Conservation (phyloP, 495 filamentous ascomycete species). For the Aspergillus indologenus region DNA sequence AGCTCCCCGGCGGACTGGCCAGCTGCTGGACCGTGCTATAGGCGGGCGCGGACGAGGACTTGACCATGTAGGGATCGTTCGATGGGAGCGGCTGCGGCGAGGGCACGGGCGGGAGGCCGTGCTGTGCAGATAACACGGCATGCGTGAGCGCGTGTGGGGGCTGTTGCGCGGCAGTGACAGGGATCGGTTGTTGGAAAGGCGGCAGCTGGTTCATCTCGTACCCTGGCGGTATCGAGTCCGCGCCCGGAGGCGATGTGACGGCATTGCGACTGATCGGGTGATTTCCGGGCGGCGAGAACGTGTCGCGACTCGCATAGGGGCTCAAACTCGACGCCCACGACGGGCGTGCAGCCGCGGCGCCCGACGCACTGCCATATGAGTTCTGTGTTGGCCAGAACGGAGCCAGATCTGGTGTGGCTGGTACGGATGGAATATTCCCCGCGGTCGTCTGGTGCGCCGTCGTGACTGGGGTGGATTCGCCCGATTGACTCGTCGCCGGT, state of each 20-base stretch:
- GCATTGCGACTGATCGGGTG: conserved; percentile 38
- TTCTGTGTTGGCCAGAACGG: conserved; percentile 50
- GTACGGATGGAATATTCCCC: conserved; percentile 28
- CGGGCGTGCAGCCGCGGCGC: conserved; percentile 45
- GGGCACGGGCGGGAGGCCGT: conserved; percentile 47
- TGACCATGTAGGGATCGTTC: conserved; percentile 59
- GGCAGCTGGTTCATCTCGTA: conserved; percentile 58
- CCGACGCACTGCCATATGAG: conserved; percentile 50
- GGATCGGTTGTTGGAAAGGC: conserved; percentile 55
- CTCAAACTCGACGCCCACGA: conserved; percentile 40
- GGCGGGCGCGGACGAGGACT: conserved; percentile 55
- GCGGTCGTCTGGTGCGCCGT: conserved; percentile 41
- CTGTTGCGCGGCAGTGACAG: conserved; percentile 41
- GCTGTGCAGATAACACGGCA: conserved; percentile 40
- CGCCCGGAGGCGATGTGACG: conserved; percentile 51
- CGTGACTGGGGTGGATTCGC: conserved; percentile 57
- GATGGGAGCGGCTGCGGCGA: conserved; percentile 58
- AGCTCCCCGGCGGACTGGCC: conserved; percentile 60
- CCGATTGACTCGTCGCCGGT: conserved; percentile 57
- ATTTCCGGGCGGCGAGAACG: conserved; percentile 56
- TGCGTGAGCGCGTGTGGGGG: conserved; percentile 29
- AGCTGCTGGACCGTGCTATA: conserved; percentile 57
- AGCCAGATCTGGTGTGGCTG: conserved; percentile 35
- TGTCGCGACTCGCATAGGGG: conserved; percentile 39
- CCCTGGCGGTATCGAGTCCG: conserved; percentile 47